Evolutionary conservation across 495 filamentous ascomycete species (phyloP), one percentile per base, ranked within the genome.

Genomic region (Chlorociboria aeruginascens): DNA sequence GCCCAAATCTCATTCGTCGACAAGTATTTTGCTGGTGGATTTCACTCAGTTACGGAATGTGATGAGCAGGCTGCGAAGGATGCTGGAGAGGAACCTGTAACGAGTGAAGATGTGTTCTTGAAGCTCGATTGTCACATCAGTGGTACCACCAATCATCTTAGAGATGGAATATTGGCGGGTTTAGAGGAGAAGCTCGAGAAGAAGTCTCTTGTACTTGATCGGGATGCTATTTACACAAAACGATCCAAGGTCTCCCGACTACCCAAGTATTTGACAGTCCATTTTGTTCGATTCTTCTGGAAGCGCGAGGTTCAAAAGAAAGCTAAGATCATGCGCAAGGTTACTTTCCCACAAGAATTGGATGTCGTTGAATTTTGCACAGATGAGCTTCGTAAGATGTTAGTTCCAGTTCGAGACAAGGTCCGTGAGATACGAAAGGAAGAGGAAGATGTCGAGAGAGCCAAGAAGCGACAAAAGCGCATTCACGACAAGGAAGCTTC

Each of bases 201-300:
- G 68, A 71, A 71, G 25, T 95, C 89, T 2, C 76, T 81, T 41
- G 73, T 69, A 8, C 71, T 98, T n/a, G 83, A 74, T 38, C 77
- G 84, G 25, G 79, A 94, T 62, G 79, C 82, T 25, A 57, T 78
- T 8, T 97, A 97, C 64, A 96, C 87, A 17, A 95, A 95, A 68
- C 81, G 73, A 8, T 95, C 89, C 29, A 79, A 81, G 51, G 89
- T 98, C 53, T 74, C 88, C 17, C 83, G 90, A 8, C 64, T 97
- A 48, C 92, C 92, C 10, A 95, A 93, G 61, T 95, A 98, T 52
- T 73, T 98, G 29, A 90, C 92, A 11, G 89, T 97, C 6, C 92
- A 98, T 61, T 95, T 98, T 61, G 85, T 98, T 50, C 88, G 92
- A 50, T 98, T 98, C 69, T 95, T 86, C 70, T 98, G 93, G 93